Evolutionary conservation across 345 rosid genomes (phyloP).

Genomic region (Firmiana major): DNA sequence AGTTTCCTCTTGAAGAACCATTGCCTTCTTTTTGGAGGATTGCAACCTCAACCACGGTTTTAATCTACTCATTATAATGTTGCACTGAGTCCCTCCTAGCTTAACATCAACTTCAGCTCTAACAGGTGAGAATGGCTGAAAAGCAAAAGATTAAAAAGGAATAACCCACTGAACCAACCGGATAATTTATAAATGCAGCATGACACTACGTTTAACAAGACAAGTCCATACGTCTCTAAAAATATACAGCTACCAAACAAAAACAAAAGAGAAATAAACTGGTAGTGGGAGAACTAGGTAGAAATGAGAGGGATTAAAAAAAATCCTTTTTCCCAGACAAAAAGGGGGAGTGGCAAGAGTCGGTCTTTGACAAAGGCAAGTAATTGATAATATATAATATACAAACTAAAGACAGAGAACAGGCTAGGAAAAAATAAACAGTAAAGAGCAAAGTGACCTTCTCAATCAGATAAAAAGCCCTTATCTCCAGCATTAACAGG

Average conservation of each 20-base stretch:
- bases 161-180: background rate
- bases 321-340: background rate
- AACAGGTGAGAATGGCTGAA: conserved; percentile 69
- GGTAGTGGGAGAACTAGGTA: background rate
- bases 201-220: background rate
- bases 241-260: background rate
- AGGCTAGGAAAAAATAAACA: background rate
- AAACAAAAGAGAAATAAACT: background rate
- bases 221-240: background rate
- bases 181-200: background rate
- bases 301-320: background rate
- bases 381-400: background rate
- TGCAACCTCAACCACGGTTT: conserved; percentile 81
- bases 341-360: background rate
- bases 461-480: background rate
- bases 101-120: conserved; percentile 96
- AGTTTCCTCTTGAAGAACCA: conserved; percentile 59
- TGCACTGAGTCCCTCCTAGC: conserved; percentile 88
- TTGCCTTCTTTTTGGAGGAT: conserved; percentile 54
- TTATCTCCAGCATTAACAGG: conserved; percentile 3
- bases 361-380: background rate
- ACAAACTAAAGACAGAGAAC: background rate
- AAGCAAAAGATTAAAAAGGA: conserved; percentile 16
- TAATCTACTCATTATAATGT: conserved; percentile 62
- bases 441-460: background rate